Base-by-base conservation (phyloP, 2,329 filamentous ascomycete genomes). In the Fusarium coffeatum region DNA sequence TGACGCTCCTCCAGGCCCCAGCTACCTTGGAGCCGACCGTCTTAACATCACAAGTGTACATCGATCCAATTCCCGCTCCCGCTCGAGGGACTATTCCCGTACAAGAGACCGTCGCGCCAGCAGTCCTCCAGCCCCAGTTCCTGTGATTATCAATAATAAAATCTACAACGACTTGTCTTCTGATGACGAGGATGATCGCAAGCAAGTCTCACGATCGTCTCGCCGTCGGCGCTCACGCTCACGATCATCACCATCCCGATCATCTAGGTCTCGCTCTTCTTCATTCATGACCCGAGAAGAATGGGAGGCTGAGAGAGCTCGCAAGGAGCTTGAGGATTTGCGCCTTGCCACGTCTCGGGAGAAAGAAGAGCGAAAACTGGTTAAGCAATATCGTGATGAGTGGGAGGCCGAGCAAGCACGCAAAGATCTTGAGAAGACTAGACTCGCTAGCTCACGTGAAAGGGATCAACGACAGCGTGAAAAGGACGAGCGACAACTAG, bases 141-240 rank as follows among this genome's bases (percentile, higher is more conserved):
- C 86, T 2, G 81, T 89, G 49, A 84, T 89, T 55, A 88, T 89
- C 75, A 87, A 88, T 74, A 89, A 88, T 76, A 81, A 81, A 59
- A 84, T 87, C 60, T 84, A 86, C 71, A 85, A 85, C 64, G 81
- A 84, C 23, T 71, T 82, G 54, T 84, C 83, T 22, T 85, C 81
- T 8, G 84, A 72, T 32, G 74, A 76, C 16, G 76, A 81, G 28
- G 77, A 78, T 34, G 74, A 76, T 42, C 79, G 71, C 59, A 75
- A 77, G 57, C 77, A 78, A 59, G 55, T 79, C 53, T 64, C 70
- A 50, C 71, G 73, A 12, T 59, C 67, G 45, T 70, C 71, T 51
- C 69, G 74, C 22, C 76, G 71, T 32, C 74, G 74, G 16, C 78
- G 74, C 20, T 78, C 77, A 25, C 72, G 68, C 41, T 79, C 82